phyloP scores from a whole-genome alignment of 352 stramenopile species.

The Phytopythium litorale region DNA sequence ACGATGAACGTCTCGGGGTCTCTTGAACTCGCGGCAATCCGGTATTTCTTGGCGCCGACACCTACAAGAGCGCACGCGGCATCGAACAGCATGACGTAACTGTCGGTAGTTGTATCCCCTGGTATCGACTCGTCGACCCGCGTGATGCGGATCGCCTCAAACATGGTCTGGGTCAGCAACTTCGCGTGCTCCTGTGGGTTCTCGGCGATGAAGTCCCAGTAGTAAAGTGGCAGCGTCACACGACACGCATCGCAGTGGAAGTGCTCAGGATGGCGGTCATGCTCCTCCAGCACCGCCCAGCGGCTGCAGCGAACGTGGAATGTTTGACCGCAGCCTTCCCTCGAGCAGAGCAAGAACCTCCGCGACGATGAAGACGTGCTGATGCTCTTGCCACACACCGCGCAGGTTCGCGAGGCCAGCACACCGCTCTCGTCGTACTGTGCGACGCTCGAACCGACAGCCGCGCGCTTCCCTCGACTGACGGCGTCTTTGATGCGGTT shows the following conservation, averaged over 20 bases:
- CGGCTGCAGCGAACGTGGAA: constrained; percentile 69
- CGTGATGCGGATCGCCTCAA: constrained; percentile 33
- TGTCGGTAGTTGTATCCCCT: neutral
- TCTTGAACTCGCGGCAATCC: constrained; percentile 35
- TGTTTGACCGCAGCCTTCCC: constrained; percentile 48
- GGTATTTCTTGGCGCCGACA: constrained; percentile 44
- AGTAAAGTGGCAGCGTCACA: constrained; percentile 29
- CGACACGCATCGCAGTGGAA: constrained; percentile 56
- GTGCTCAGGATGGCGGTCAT: constrained; percentile 12
- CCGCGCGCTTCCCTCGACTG: neutral
- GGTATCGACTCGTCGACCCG: neutral
- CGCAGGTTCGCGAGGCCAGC: constrained; percentile 44
- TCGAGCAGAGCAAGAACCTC: constrained; percentile 37
- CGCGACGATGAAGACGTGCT: constrained; percentile 17
- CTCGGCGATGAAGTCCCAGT: constrained; percentile 65
- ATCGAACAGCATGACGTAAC: constrained; percentile 37
- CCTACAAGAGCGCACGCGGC: constrained; percentile 34
- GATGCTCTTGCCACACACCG: constrained; percentile 47
- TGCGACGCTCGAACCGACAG: constrained; percentile 23
- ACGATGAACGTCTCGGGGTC: constrained; percentile 53
- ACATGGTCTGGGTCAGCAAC: constrained; percentile 46
- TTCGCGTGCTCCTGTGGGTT: constrained; percentile 21
- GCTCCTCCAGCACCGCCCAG: constrained; percentile 36
- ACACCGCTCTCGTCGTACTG: constrained; percentile 59
- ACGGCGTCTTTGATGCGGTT: constrained; percentile 8